Evolutionary conservation across 2,329 filamentous ascomycete genomes (phyloP).

Genomic region (Fusarium floridanum): DNA sequence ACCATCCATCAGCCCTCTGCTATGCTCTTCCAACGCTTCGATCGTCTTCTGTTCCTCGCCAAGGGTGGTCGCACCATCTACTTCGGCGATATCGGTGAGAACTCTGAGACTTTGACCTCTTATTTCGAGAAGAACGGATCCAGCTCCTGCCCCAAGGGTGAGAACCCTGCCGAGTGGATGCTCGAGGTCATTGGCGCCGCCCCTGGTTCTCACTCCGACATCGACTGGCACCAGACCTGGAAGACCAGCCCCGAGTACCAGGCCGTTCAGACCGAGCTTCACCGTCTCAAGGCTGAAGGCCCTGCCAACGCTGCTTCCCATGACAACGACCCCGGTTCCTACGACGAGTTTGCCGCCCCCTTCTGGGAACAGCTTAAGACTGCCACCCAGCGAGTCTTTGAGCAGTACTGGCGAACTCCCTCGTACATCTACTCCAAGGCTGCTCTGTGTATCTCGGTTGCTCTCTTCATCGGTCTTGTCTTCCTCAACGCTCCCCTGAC

Average conservation of each 20-base stretch:
- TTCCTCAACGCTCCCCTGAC: conserved; percentile 80
- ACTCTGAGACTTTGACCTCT: conserved; percentile 37
- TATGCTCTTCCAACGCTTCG: conserved; percentile 59
- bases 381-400: conserved; percentile 81
- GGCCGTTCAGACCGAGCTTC: conserved; percentile 65
- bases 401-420: conserved; percentile 93
- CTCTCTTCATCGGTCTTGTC: conserved; percentile 85
- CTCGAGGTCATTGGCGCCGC: conserved; percentile 45
- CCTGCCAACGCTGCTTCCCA: conserved; percentile 51
- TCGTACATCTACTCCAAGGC: conserved; percentile 90
- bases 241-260: conserved; percentile 61
- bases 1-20: conserved; percentile 66
- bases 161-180: conserved; percentile 47
- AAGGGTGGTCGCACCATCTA: conserved; percentile 46
- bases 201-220: conserved; percentile 38
- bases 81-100: conserved; percentile 45
- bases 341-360: conserved; percentile 84
- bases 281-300: conserved; percentile 65
- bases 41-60: conserved; percentile 65
- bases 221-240: conserved; percentile 45
- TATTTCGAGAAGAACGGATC: conserved; percentile 43
- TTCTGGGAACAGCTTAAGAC: conserved; percentile 75
- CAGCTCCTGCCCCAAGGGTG: conserved; percentile 30
- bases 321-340: conserved; percentile 57
- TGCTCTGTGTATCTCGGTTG: conserved; percentile 72